Evolutionary conservation across 768 basidiomycete species (phyloP).

Genomic region (Boletellus emodensis): DNA sequence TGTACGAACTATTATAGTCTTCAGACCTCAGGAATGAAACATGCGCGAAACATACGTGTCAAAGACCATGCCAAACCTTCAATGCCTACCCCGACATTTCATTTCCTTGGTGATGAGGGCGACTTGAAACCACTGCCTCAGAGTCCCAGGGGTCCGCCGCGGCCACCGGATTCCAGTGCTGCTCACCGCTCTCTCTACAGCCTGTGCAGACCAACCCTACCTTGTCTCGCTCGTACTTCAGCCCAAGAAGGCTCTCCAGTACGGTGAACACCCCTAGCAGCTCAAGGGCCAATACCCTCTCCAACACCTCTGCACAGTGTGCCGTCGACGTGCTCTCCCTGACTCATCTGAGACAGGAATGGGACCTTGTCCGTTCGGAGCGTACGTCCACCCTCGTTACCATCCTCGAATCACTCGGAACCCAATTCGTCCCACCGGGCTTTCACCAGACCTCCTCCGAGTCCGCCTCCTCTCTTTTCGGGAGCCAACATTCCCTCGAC

Average conservation of each 20-base stretch:
- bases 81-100: no score
- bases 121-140: no score
- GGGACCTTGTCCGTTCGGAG: constrained; percentile 62
- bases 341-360: constrained; percentile 45
- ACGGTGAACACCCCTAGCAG: constrained; percentile 77
- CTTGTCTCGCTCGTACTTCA: constrained; percentile 74
- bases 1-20: no score
- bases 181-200: no score
- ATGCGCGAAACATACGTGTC: no score
- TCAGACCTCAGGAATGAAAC: no score
- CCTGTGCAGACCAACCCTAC: constrained; percentile 48
- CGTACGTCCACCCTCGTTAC: constrained; percentile 60
- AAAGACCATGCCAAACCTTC: no score
- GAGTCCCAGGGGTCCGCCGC: no score
- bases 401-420: constrained; percentile 67
- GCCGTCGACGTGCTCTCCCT: constrained; percentile 65
- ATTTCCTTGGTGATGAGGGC: no score
- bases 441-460: constrained; percentile 65
- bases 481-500: constrained; percentile 62
- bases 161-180: no score
- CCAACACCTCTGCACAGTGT: constrained; percentile 62
- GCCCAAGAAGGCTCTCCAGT: constrained; percentile 79
- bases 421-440: constrained; percentile 71
- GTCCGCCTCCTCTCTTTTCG: constrained; percentile 72
- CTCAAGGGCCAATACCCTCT: constrained; percentile 55